phyloP scores from a whole-genome alignment of 345 rosid species.

The Melaleuca alternifolia region DNA sequence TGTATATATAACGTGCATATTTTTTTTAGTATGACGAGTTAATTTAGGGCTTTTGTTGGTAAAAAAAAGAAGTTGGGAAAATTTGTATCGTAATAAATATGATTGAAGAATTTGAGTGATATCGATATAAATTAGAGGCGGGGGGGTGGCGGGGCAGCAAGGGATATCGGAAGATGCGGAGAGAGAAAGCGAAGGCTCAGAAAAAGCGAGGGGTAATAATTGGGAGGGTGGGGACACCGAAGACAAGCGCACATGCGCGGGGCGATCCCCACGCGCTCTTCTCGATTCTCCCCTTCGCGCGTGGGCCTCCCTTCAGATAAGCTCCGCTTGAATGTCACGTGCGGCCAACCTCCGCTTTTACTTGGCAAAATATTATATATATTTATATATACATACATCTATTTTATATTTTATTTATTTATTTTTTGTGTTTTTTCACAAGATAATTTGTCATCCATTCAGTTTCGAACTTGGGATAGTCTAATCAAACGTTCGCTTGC shows the following conservation, averaged over 20 bases:
- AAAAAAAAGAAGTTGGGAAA: no score
- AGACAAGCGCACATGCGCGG: conserved; percentile 34
- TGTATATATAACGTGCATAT: no score
- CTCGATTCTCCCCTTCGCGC: background rate
- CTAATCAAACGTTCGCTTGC: no score
- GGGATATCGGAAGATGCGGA: background rate
- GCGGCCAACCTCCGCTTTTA: background rate
- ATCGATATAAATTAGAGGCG: background rate
- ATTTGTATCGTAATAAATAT: no score
- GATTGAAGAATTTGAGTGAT: no score
- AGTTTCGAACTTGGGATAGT: no score
- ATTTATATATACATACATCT: no score
- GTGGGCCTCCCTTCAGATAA: background rate
- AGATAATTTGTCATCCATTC: no score
- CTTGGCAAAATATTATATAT: background rate
- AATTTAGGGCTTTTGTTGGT: no score
- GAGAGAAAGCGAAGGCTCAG: background rate
- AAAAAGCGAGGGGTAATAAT: background rate
- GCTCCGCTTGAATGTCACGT: background rate
- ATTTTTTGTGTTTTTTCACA: no score
- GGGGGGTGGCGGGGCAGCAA: background rate
- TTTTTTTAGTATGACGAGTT: no score
- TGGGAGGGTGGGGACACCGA: background rate
- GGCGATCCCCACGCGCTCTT: background rate
- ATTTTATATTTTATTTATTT: background rate